Evolutionary conservation across 108 stramenopile species (phyloP).

Genomic region (Cyclotella choctawhatcheeana): DNA sequence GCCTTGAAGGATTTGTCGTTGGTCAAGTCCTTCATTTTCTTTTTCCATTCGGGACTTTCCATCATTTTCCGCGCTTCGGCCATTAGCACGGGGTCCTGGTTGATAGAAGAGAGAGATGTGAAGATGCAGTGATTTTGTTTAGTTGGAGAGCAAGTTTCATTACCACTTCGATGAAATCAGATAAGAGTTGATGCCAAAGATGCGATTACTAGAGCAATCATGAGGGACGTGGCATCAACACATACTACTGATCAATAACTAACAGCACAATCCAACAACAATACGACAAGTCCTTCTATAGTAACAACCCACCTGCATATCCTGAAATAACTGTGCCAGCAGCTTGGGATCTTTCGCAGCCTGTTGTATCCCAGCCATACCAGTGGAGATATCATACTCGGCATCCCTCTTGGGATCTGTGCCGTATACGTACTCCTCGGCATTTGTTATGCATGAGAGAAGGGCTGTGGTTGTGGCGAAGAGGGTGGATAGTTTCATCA

Average conservation of each 20-base stretch:
- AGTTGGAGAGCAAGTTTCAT: background rate
- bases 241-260: no score
- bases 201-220: no score
- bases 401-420: slow-evolving; percentile 74
- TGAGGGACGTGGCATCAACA: no score
- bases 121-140: background rate
- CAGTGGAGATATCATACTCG: slow-evolving; percentile 68
- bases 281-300: no score
- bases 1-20: slow-evolving; percentile 80
- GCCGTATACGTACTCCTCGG: slow-evolving; percentile 44
- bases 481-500: slow-evolving; percentile 51
- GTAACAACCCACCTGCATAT: slow-evolving; percentile 92
- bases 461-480: slow-evolving; percentile 49
- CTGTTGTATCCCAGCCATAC: slow-evolving; percentile 87
- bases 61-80: slow-evolving; percentile 92
- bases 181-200: no score
- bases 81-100: slow-evolving; percentile 87
- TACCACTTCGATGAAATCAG: no score
- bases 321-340: slow-evolving; percentile 89
- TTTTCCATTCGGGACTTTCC: slow-evolving; percentile 85
- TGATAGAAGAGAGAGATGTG: background rate
- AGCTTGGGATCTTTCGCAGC: slow-evolving; percentile 83
- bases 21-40: slow-evolving; percentile 84
- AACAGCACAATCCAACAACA: no score
- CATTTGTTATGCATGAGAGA: slow-evolving; percentile 40